Evolutionary conservation across 2,329 filamentous ascomycete species (phyloP), one percentile per base, ranked within the genome.

Genomic region (Stemphylium lycopersici): DNA sequence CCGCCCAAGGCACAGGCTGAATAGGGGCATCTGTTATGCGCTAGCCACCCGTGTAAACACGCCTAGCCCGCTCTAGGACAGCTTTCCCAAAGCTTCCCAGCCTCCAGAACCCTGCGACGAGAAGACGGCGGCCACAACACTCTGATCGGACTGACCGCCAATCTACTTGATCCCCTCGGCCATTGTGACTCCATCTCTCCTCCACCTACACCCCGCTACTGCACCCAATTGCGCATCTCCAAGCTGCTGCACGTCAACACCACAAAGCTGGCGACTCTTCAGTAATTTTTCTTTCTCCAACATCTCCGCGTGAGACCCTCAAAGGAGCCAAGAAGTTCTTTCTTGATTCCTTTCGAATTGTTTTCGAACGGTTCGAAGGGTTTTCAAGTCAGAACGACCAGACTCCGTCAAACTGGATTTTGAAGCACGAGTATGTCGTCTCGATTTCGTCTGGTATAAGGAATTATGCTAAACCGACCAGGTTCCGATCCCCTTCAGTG

Each of bases 351-450:
- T 87, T 86, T 87, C 84, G 84, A 77, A 72, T 73, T 75, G 74
- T 77, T 75, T 72, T 69, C 66, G 72, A 75, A 74, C 75, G 78
- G 77, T 79, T 83, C 79, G 81, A 81, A 81, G 81, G 81, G 81
- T 77, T 78, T 86, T 86, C 85, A 86, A 90, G 88, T 88, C 87
- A 83, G 84, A 86, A 81, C 87, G 82, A 81, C 79, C 79, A 78
- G 81, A 87, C 90, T 88, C 87, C 89, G 89, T 91, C 91, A 97
- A 91, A 85, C 93, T 97, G 93, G 93, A 97, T 91, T 97, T 96
- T 95, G 93, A 96, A 90, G 92, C 93, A 83, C 90, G 92, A 82
- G 90, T 97, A 82, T 91, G 64, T 18, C 16, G 13, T 22, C 42
- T 44, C 18, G 34, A 42, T 15, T 31, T 16, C 4, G 22, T 26